Evolutionary conservation across 129 eudicot genomes (phyloP).

Genomic region (Chrysanthemum lavandulifolium): DNA sequence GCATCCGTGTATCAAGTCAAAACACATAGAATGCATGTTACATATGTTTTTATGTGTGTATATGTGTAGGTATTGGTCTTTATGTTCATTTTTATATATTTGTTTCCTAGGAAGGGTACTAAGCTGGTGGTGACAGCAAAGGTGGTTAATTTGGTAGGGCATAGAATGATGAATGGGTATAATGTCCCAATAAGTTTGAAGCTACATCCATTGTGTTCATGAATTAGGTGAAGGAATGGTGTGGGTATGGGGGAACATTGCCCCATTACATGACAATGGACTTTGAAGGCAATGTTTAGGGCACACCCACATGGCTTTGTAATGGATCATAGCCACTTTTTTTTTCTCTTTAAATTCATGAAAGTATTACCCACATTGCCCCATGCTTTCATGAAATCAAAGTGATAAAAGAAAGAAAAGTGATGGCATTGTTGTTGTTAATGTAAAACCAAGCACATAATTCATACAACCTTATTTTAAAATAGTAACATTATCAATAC

Average conservation of each 20-base stretch:
- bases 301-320: conserved; percentile 29
- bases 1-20: neutral
- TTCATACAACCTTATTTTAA: no score
- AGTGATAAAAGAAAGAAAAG: no score
- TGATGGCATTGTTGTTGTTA: no score
- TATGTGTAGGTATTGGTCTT: neutral
- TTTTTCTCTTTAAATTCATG: neutral
- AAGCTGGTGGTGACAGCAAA: conserved; percentile 34
- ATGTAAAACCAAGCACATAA: no score
- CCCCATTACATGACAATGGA: conserved; percentile 30
- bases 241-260: conserved; percentile 37
- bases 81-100: neutral
- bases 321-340: conserved; percentile 11
- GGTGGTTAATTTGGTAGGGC: conserved; percentile 27
- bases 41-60: neutral
- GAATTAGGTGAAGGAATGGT: conserved; percentile 34
- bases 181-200: conserved; percentile 31
- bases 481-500: no score
- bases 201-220: conserved; percentile 18
- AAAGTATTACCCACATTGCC: neutral
- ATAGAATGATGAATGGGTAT: conserved; percentile 26
- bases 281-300: conserved; percentile 24
- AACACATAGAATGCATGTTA: neutral
- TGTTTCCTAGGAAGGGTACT: conserved; percentile 31
- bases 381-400: no score